Evolutionary conservation across 192 early-diverging fungal genomes (phyloP), one percentile per base, ranked within the genome.

Genomic region (Backusella tuberculispora): DNA sequence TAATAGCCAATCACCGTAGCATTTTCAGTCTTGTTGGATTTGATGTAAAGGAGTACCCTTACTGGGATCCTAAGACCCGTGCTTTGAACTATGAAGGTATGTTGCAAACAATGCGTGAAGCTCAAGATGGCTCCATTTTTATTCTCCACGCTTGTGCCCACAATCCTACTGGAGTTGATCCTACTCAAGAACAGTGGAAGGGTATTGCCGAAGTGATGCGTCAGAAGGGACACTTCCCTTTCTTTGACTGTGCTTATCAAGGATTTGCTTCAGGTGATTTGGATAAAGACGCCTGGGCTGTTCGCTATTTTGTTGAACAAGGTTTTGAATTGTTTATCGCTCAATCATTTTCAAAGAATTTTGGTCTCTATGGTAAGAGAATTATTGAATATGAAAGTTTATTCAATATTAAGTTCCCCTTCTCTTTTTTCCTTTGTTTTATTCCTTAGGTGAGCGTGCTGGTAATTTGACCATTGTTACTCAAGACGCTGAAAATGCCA

Each of bases 161-260:
- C 86, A 99, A 99, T 88, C 98, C 98, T 46, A 99, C 98, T 0
- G 98, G 98, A 78, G 95, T 99, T 56, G 98, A 99, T 80, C 98
- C 98, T 37, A 95, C 97, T 1, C 85, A 87, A 34, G 95, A 93
- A 63, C 94, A 99, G 81, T 99, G 98, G 98, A 90, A 90, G 81
- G 79, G 84, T 60, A 97, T 99, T 72, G 96, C 97, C 19, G 89
- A 92, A 34, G 89, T 95, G 13, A 92, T 95, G 83, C 82, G 84
- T 41, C 88, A 83, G 73, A 50, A 75, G 17, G 50, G 53, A 1
- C 96, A 95, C 77, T 94, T 98, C 77, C 91, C 95, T 19, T 98
- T 99, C 89, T 98, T 99, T 75, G 98, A 99, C 81, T 96, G 92
- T 83, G 98, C 98, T 38, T 99, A 99, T 89, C 97, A 98, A 87